Conservation (phyloP, 192 early-diverging fungal species). For the Backusella circina region DNA sequence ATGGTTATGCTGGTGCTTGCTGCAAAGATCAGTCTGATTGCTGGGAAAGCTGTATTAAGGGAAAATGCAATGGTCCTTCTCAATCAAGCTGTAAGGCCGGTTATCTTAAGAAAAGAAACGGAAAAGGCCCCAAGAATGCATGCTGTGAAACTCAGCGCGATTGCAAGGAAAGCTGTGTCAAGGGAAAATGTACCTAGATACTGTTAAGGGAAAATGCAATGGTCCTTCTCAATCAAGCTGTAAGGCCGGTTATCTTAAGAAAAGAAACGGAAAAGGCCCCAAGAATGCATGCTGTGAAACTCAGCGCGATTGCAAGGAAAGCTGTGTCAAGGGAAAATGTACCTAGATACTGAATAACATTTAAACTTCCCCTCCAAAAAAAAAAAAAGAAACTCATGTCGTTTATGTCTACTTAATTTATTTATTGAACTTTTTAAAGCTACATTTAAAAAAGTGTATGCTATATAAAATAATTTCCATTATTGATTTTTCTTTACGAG, state of each 20-base stretch:
- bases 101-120: neutral
- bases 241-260: neutral
- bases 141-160: neutral
- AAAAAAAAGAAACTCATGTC: neutral
- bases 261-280: neutral
- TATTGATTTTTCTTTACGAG: neutral
- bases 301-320: neutral
- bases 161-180: neutral
- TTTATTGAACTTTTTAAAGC: neutral
- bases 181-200: neutral
- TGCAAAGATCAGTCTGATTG: constrained; percentile 9
- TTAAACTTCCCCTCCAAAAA: neutral
- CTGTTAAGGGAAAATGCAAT: neutral
- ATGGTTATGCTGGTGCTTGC: neutral
- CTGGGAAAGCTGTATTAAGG: neutral
- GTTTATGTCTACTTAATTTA: neutral
- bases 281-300: neutral
- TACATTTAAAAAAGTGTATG: neutral
- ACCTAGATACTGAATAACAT: neutral
- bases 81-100: neutral
- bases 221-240: constrained; percentile 2
- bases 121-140: neutral
- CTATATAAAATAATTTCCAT: neutral
- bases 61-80: neutral
- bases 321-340: neutral